These are phyloP conservation scores for Dioszegia aurantiaca DNA, from an alignment of 768 basidiomycete genomes.

Conservation along the genomic window DNA sequence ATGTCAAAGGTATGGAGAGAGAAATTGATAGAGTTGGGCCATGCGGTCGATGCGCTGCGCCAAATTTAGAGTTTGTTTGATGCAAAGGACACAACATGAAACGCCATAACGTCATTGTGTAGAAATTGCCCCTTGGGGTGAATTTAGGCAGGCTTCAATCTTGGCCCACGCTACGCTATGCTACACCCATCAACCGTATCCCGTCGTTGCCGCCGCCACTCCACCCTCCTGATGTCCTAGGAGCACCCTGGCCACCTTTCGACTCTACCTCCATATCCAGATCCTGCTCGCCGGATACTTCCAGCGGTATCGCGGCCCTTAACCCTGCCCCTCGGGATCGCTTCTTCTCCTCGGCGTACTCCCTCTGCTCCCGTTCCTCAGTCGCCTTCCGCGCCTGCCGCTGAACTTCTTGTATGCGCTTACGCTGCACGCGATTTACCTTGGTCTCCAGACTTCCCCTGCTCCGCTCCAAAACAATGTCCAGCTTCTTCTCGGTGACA, in stretches of 20 bases:
- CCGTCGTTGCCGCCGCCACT: neutral
- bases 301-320: too few species aligned
- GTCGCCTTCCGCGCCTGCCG: conserved; percentile 23
- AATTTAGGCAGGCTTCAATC: too few species aligned
- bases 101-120: too few species aligned
- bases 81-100: too few species aligned
- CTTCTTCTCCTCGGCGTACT: neutral
- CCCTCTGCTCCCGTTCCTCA: neutral
- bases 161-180: neutral
- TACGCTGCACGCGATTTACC: conserved; percentile 42
- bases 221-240: neutral
- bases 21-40: too few species aligned
- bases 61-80: too few species aligned
- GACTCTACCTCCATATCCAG: neutral
- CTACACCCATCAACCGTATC: neutral
- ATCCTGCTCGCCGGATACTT: too few species aligned
- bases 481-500: neutral
- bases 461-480: neutral
- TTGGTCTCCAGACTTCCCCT: conserved; percentile 24
- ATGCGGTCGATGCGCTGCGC: too few species aligned
- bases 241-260: neutral
- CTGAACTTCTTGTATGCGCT: conserved; percentile 34
- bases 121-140: too few species aligned
- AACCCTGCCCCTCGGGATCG: too few species aligned
- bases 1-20: too few species aligned